phyloP scores from a whole-genome alignment of 768 basidiomycete species.

The Pholiota conissans region DNA sequence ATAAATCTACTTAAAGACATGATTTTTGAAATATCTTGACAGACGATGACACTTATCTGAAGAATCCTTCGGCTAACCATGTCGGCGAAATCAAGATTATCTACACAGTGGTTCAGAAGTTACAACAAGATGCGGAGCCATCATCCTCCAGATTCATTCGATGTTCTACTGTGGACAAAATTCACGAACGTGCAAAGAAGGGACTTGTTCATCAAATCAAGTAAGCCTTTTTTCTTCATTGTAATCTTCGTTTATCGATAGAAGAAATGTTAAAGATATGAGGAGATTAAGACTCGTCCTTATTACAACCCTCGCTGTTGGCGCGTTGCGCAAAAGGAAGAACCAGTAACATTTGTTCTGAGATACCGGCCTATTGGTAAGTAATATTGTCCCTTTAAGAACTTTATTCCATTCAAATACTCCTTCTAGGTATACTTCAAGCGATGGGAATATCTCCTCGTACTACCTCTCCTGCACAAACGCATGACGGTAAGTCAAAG shows the following conservation, averaged over 20 bases:
- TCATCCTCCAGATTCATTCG: background rate
- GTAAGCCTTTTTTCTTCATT: background rate
- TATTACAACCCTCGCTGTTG: background rate
- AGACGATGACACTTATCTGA: conserved; percentile 1
- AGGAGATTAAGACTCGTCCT: background rate
- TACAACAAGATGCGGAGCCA: too few species aligned
- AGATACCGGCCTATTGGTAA: conserved; percentile 2
- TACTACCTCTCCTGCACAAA: background rate
- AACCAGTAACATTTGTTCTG: background rate
- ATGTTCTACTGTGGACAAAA: background rate
- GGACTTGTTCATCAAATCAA: background rate
- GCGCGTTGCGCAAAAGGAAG: background rate
- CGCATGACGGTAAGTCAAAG: too few species aligned
- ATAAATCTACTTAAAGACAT: background rate
- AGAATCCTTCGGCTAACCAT: background rate
- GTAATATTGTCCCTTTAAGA: too few species aligned
- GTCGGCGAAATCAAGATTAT: background rate
- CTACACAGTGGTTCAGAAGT: background rate
- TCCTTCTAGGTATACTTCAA: background rate
- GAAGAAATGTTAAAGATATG: background rate
- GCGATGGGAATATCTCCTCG: background rate
- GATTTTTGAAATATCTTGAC: background rate
- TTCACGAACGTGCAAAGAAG: background rate
- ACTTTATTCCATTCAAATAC: background rate
- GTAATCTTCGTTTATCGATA: background rate